A percentile compares a stretch with the other conserved stretches of the same genome.
Evolutionary conservation across 768 basidiomycete genomes (phyloP).

Genomic region (Lyophyllum semitale): DNA sequence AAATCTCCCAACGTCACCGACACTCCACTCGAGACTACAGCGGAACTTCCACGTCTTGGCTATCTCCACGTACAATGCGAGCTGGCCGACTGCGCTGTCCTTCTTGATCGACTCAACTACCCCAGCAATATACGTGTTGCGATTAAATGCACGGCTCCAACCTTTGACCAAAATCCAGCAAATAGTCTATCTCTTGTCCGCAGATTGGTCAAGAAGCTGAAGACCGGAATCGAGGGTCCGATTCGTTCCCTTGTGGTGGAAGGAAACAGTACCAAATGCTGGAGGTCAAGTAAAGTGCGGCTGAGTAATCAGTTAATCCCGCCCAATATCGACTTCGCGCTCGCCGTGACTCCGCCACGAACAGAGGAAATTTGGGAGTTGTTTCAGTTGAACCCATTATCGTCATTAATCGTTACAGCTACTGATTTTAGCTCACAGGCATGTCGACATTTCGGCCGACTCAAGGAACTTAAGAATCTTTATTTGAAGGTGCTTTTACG

Average conservation of each 20-base stretch:
- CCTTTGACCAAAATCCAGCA: background rate
- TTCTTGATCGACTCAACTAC: background rate
- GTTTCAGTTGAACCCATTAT: background rate
- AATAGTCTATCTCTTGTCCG: too few relatives aligned
- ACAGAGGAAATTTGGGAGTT: background rate
- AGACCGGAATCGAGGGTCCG: background rate
- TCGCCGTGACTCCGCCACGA: background rate
- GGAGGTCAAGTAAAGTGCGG: background rate
- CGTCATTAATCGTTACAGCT: background rate
- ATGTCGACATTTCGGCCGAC: background rate
- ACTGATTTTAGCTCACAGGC: background rate
- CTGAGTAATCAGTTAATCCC: background rate
- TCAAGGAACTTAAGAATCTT: background rate
- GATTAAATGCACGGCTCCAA: background rate
- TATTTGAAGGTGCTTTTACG: background rate
- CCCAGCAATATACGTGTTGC: background rate
- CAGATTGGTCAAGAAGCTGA: background rate
- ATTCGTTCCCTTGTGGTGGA: background rate
- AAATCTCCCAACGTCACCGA: background rate
- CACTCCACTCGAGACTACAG: background rate
- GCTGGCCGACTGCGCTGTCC: background rate
- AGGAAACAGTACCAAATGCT: background rate
- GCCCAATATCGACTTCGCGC: background rate
- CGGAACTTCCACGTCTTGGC: background rate
- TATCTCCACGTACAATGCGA: background rate